Evolutionary conservation across 176 grass and related monocot genomes (phyloP).

Genomic region (Carex scoparia): DNA sequence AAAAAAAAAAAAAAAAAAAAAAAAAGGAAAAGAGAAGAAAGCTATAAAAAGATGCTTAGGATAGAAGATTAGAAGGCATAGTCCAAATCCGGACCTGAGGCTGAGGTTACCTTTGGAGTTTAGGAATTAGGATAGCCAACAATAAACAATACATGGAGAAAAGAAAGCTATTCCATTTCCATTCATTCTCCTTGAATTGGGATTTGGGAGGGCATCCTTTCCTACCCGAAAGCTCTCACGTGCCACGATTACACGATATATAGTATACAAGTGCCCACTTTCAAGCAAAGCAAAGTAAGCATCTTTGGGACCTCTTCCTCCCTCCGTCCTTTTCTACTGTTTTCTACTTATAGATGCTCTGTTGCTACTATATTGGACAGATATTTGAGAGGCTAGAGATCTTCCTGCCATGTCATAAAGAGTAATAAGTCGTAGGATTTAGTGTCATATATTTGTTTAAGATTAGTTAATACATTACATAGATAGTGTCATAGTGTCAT

Average conservation of each 20-base stretch:
- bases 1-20: background rate
- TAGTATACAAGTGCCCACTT: background rate
- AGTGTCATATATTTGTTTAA: background rate
- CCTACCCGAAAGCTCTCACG: constrained; percentile 14
- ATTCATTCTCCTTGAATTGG: background rate
- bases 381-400: background rate
- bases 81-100: constrained; percentile 42
- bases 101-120: constrained; percentile 13
- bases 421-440: background rate
- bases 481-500: too few relatives aligned
- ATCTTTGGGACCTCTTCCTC: background rate
- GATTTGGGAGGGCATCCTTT: background rate
- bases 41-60: background rate
- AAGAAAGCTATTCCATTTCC: background rate
- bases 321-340: background rate
- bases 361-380: background rate
- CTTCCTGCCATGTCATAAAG: background rate
- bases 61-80: background rate
- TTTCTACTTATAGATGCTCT: background rate
- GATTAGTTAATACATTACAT: constrained; percentile 6
- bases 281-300: constrained; percentile 26
- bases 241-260: background rate
- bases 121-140: constrained; percentile 8
- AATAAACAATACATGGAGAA: background rate
- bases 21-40: background rate